phyloP scores from a whole-genome alignment of 495 filamentous ascomycete species.

The Aspergillus baeticus region DNA sequence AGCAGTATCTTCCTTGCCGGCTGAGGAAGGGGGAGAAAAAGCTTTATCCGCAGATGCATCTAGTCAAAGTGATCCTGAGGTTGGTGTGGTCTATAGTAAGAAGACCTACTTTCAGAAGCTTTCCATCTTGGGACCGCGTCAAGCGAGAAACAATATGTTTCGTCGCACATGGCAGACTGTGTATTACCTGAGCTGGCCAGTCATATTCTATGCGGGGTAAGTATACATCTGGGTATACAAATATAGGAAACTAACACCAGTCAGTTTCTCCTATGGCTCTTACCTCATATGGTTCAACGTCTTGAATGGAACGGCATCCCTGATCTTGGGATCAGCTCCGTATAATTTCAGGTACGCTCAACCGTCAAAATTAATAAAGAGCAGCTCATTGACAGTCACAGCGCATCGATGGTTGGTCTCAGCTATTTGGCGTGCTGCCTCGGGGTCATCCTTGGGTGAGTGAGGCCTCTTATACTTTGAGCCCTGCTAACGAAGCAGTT shows the following conservation, averaged over 20 bases:
- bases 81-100: conserved; percentile 28
- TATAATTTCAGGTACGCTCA: conserved; percentile 49
- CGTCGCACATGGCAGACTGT: conserved; percentile 36
- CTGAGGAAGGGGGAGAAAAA: conserved; percentile 23
- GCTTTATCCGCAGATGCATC: conserved; percentile 4
- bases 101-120: conserved; percentile 55
- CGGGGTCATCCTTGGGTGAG: conserved; percentile 51
- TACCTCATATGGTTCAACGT: conserved; percentile 68
- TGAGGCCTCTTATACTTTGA: background rate
- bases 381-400: conserved; percentile 1
- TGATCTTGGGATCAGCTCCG: conserved; percentile 54
- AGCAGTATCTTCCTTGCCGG: conserved; percentile 8
- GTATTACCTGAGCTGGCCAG: conserved; percentile 55
- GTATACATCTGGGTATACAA: background rate
- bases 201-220: conserved; percentile 62
- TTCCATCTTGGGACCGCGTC: conserved; percentile 44
- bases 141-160: conserved; percentile 53
- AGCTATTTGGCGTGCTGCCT: conserved; percentile 59
- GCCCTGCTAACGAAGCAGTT: conserved; percentile 24
- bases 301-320: conserved; percentile 61
- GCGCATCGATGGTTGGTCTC: conserved; percentile 60
- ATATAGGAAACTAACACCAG: background rate
- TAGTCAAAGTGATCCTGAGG: conserved; percentile 17
- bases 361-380: background rate
- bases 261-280: conserved; percentile 59